A percentile compares a stretch with the other conserved stretches of the same genome.
Conservation (phyloP, 2,329 filamentous ascomycete genomes). For the Xylariales sp. region DNA sequence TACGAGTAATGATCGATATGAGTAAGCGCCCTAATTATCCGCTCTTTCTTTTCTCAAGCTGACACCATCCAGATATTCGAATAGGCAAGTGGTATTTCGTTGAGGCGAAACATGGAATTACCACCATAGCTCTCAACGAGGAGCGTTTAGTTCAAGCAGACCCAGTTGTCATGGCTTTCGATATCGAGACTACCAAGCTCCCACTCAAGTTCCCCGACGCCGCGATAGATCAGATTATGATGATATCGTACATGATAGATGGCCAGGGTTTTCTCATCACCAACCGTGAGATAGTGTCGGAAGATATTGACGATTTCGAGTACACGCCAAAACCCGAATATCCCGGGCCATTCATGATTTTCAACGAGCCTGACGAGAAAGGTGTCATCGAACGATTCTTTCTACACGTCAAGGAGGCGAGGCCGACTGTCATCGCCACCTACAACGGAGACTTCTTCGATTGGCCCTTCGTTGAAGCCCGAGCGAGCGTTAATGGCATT, state of each 20-base stretch:
- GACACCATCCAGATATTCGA: slow-evolving; percentile 76
- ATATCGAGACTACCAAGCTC: slow-evolving; percentile 97
- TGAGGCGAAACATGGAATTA: slow-evolving; percentile 89
- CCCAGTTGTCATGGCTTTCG: slow-evolving; percentile 97
- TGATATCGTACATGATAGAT: slow-evolving; percentile 99
- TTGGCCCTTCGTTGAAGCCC: slow-evolving; percentile 97
- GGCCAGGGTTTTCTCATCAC: slow-evolving; percentile 98
- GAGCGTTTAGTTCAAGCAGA: slow-evolving; percentile 91
- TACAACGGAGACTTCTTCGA: slow-evolving; percentile 99
- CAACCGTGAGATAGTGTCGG: slow-evolving; percentile 96
- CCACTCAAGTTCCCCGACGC: slow-evolving; percentile 97
- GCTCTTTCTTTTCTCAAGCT: slow-evolving; percentile 32
- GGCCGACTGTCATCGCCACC: slow-evolving; percentile 97
- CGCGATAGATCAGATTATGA: slow-evolving; percentile 96
- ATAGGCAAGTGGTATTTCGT: slow-evolving; percentile 98
- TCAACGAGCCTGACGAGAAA: slow-evolving; percentile 97
- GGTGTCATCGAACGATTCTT: slow-evolving; percentile 91
- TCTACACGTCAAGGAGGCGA: slow-evolving; percentile 91
- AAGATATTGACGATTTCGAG: slow-evolving; percentile 97
- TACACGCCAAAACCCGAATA: slow-evolving; percentile 99
- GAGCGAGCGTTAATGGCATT: slow-evolving; percentile 93
- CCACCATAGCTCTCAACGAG: slow-evolving; percentile 85
- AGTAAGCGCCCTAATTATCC: slow-evolving; percentile 57
- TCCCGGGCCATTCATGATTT: slow-evolving; percentile 93
- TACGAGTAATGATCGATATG: slow-evolving; percentile 97